Conservation (phyloP, 257 asterid genomes). For the Nicotiana undulata region DNA sequence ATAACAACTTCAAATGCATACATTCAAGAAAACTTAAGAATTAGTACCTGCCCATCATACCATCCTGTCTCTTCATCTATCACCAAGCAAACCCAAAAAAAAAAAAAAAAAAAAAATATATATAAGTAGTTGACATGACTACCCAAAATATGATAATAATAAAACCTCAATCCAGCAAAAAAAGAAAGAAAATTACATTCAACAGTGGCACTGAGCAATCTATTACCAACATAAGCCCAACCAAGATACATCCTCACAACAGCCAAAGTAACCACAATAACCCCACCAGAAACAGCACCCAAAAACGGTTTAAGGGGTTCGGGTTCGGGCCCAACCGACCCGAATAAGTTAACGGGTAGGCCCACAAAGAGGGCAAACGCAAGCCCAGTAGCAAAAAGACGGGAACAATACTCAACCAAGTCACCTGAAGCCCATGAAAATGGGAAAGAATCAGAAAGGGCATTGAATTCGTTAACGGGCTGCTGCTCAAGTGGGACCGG, state of each 20-base stretch:
- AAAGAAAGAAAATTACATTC: constrained; percentile 45
- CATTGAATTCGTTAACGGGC: constrained; percentile 79
- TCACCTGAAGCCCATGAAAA: constrained; percentile 86
- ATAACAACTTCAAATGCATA: background rate
- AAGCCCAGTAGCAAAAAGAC: constrained; percentile 53
- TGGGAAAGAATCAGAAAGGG: constrained; percentile 67
- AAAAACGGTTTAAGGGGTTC: constrained; percentile 45
- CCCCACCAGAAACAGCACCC: constrained; percentile 58
- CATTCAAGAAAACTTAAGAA: background rate
- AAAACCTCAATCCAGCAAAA: background rate
- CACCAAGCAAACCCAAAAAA: constrained; percentile 3
- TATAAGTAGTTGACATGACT: background rate
- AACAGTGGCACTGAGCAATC: constrained; percentile 82
- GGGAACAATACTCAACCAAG: constrained; percentile 46
- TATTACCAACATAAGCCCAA: constrained; percentile 92
- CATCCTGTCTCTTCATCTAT: constrained; percentile 99
- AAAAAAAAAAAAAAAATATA: background rate
- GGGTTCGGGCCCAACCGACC: constrained; percentile 54
- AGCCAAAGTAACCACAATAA: constrained; percentile 56
- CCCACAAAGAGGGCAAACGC: constrained; percentile 64
- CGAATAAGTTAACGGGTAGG: constrained; percentile 77
- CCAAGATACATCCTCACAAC: constrained; percentile 91
- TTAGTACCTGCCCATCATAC: constrained; percentile 92
- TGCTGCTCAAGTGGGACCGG: constrained; percentile 87
- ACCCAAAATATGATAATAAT: background rate